These are phyloP conservation scores for Aspergillus sp. DNA, from an alignment of 2,329 filamentous ascomycete species.

Conservation along the genomic window DNA sequence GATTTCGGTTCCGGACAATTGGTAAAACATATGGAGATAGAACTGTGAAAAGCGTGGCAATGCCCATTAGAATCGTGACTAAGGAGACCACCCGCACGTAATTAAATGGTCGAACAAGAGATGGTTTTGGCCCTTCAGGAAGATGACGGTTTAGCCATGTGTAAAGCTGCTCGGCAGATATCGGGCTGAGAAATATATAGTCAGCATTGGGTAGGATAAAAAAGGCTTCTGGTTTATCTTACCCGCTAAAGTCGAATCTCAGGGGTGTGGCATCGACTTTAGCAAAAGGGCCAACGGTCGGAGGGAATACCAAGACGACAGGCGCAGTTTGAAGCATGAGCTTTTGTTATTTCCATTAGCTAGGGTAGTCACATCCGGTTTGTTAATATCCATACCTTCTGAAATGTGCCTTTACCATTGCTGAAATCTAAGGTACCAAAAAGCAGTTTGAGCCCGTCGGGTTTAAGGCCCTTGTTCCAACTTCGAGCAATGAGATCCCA, in stretches of 20 bases:
- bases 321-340: conserved; percentile 91
- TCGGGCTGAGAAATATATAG: conserved; percentile 43
- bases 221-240: conserved; percentile 15
- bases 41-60: conserved; percentile 63
- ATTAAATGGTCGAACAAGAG: conserved; percentile 81
- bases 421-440: conserved; percentile 85
- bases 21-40: conserved; percentile 76
- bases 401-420: conserved; percentile 77
- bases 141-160: conserved; percentile 75
- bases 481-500: conserved; percentile 83
- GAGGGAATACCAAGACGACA: conserved; percentile 80
- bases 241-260: conserved; percentile 87
- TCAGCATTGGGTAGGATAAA: not conserved
- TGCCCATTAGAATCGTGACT: conserved; percentile 65
- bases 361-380: too few species aligned
- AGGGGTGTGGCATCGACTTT: conserved; percentile 63
- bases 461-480: conserved; percentile 80
- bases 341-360: conserved; percentile 42
- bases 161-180: conserved; percentile 72
- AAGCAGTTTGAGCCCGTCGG: conserved; percentile 51
- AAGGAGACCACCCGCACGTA: conserved; percentile 69
- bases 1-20: conserved; percentile 79
- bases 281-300: conserved; percentile 76
- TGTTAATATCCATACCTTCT: conserved; percentile 61
- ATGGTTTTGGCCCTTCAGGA: conserved; percentile 70